phyloP scores from a whole-genome alignment of 2,329 filamentous ascomycete genomes.

The Nothopassalora personata region DNA sequence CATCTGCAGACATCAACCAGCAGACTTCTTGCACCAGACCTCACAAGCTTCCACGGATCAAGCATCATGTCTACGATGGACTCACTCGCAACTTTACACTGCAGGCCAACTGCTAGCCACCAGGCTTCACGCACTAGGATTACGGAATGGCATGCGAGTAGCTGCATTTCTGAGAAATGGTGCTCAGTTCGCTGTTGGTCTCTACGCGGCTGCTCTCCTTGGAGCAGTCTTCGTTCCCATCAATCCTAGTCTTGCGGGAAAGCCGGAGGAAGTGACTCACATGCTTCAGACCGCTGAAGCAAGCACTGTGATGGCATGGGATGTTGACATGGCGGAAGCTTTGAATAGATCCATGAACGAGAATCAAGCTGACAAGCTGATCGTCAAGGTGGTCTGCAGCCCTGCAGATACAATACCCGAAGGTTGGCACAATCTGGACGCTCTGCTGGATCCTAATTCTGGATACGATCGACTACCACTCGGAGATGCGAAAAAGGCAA shows the following conservation, averaged over 20 bases:
- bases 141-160: conserved; percentile 2
- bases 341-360: neutral
- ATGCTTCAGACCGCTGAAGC: neutral
- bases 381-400: conserved; percentile 1
- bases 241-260: neutral
- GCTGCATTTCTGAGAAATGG: conserved; percentile 2
- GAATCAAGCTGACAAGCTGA: neutral
- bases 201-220: conserved; percentile 1
- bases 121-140: neutral
- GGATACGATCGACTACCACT: neutral
- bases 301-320: neutral
- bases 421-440: neutral
- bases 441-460: neutral
- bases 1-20: neutral
- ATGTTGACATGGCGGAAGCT: conserved; percentile 2
- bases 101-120: neutral
- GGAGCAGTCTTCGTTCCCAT: conserved; percentile 3
- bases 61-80: conserved; percentile 2
- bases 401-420: neutral
- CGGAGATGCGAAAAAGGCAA: neutral
- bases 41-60: neutral
- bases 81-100: neutral
- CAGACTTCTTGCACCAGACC: neutral
- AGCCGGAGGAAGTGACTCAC: conserved; percentile 4
- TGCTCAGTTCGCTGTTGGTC: neutral